A percentile compares a stretch with the other conserved stretches of the same genome.
These are phyloP conservation scores for Thermoascus crustaceus DNA, from an alignment of 2,329 filamentous ascomycete genomes.

Conservation along the genomic window DNA sequence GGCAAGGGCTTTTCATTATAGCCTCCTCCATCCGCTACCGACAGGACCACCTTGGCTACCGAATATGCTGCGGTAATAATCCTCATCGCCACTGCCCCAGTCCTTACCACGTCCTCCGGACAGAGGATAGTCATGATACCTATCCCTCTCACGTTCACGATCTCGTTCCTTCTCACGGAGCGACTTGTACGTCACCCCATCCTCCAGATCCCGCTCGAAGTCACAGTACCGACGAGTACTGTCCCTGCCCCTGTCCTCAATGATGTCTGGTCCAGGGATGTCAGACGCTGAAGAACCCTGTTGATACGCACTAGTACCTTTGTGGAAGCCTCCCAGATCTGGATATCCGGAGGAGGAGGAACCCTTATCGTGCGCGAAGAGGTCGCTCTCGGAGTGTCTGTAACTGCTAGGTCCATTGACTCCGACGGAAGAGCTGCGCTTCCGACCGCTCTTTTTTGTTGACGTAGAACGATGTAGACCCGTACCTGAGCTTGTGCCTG, in stretches of 20 bases:
- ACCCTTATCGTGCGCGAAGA: conserved; percentile 19
- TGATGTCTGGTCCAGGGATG: too few relatives aligned
- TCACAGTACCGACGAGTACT: conserved; percentile 20
- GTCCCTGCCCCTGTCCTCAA: conserved; percentile 17
- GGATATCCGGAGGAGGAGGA: conserved; percentile 14
- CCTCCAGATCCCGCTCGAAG: conserved; percentile 16
- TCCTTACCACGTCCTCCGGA: too few relatives aligned
- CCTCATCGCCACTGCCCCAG: conserved; percentile 28
- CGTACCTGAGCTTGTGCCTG: too few relatives aligned
- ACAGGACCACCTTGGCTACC: conserved; percentile 22
- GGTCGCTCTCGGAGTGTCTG: conserved; percentile 28
- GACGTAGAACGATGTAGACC: conserved; percentile 9
- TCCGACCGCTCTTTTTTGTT: conserved; percentile 10
- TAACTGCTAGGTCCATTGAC: conserved; percentile 19
- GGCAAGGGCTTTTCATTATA: conserved; percentile 25
- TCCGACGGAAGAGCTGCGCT: conserved; percentile 27
- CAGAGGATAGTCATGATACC: conserved; percentile 18
- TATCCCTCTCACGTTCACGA: conserved; percentile 21
- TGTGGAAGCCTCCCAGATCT: too few relatives aligned
- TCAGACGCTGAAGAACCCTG: too few relatives aligned
- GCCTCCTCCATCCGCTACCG: conserved; percentile 10
- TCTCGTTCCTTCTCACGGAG: conserved; percentile 17
- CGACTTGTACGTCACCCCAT: conserved; percentile 18
- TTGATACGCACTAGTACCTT: too few relatives aligned
- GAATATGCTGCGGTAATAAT: conserved; percentile 31